A percentile compares a stretch with the other conserved stretches of the same genome.
Evolutionary conservation across 2,329 filamentous ascomycete genomes (phyloP).

Genomic region (Diaporthe longicolla): DNA sequence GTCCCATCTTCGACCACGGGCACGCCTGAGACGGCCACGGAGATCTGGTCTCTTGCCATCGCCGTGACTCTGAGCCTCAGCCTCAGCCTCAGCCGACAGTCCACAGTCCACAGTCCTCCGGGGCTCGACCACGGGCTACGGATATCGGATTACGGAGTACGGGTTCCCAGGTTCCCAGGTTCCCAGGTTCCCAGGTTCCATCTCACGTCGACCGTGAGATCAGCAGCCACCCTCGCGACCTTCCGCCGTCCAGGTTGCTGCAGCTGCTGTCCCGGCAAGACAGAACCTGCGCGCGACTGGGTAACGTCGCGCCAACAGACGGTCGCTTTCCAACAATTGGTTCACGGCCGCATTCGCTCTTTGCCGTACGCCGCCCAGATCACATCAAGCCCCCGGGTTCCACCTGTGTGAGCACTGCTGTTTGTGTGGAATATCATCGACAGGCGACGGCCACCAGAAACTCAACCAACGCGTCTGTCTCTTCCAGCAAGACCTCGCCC

Average conservation of each 20-base stretch:
- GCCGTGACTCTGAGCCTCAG: background rate
- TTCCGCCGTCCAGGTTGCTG: slow-evolving; percentile 13
- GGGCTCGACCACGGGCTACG: slow-evolving; percentile 27
- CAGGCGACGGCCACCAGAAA: slow-evolving; percentile 29
- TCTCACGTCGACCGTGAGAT: slow-evolving; percentile 35
- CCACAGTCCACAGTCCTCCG: background rate
- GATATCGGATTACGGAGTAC: slow-evolving; percentile 28
- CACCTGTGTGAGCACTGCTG: slow-evolving; percentile 24
- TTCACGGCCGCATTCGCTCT: slow-evolving; percentile 21
- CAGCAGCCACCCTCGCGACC: slow-evolving; percentile 34
- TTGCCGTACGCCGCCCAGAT: slow-evolving; percentile 22
- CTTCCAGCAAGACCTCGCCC: slow-evolving; percentile 26
- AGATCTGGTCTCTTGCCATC: slow-evolving; percentile 21
- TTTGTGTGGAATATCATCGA: slow-evolving; percentile 36
- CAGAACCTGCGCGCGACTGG: slow-evolving; percentile 34
- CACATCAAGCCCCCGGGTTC: slow-evolving; percentile 10
- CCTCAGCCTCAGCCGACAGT: background rate
- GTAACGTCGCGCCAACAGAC: slow-evolving; percentile 41
- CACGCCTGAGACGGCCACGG: slow-evolving; percentile 30
- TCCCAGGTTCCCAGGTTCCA: background rate
- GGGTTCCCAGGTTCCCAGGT: background rate
- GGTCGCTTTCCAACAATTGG: slow-evolving; percentile 33
- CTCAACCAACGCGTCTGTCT: slow-evolving; percentile 30
- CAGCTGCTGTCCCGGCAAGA: slow-evolving; percentile 24
- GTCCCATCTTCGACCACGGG: slow-evolving; percentile 24